Percentiles rank a stretch among this genome's conserved stretches.
phyloP scores from a whole-genome alignment of 345 rosid genomes.

The Lepidium didymum region DNA sequence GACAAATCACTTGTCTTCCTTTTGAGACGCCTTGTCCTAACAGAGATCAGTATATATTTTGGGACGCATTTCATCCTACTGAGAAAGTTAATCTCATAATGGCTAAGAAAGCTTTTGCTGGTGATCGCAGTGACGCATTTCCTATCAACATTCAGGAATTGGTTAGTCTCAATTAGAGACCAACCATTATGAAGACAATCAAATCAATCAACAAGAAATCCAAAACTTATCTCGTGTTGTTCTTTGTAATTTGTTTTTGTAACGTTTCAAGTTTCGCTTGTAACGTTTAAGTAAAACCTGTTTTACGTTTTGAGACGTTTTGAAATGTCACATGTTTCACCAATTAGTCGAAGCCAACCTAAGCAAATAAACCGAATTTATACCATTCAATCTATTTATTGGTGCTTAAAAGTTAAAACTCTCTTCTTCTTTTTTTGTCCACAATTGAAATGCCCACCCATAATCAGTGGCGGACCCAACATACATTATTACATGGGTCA shows the following conservation, averaged over 20 bases:
- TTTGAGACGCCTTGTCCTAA: constrained; percentile 78
- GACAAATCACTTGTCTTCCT: constrained; percentile 91
- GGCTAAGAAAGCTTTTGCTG: constrained; percentile 65
- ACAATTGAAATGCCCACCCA: too few relatives aligned
- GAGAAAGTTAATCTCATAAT: constrained; percentile 72
- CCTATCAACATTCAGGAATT: constrained; percentile 80
- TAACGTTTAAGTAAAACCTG: background rate
- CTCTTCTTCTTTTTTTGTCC: background rate
- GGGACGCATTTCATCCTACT: constrained; percentile 98
- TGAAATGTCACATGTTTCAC: background rate
- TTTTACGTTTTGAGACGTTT: background rate
- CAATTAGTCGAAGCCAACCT: background rate
- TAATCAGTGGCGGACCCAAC: too few relatives aligned
- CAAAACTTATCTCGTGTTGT: background rate
- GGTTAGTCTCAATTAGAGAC: constrained; percentile 36
- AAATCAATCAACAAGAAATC: background rate
- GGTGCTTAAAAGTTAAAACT: background rate
- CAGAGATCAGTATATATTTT: constrained; percentile 64
- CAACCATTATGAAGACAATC: background rate
- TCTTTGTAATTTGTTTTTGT: background rate
- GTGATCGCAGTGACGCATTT: constrained; percentile 45
- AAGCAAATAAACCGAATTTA: too few relatives aligned
- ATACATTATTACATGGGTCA: too few relatives aligned
- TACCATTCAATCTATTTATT: background rate
- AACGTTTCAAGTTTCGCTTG: background rate